Percentiles rank a stretch among this genome's conserved stretches.
Evolutionary conservation across 129 eudicot genomes (phyloP).

Genomic region (Helianthus annuus): HanXRQr2.0-SUNRISE NC_035444.2:128916725-128917224

Average conservation of each 20-base stretch:
- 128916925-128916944: neutral
- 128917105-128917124: too few species aligned
- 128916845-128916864: neutral
- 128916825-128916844: neutral
- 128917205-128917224: too few species aligned
- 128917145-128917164: too few species aligned
- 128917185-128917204: too few species aligned
- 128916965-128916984: neutral
- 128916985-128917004: neutral
- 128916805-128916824: slow-evolving; percentile 18
- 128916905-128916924: neutral
- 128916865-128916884: slow-evolving; percentile 17
- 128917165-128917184: too few species aligned
- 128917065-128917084: too few species aligned
- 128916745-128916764: slow-evolving; percentile 77
- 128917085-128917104: too few species aligned
- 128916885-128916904: slow-evolving; percentile 9
- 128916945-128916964: neutral
- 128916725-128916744: slow-evolving; percentile 78
- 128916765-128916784: slow-evolving; percentile 57
- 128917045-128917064: too few species aligned
- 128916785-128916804: slow-evolving; percentile 5
- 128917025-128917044: too few species aligned
- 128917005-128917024: too few species aligned
- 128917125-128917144: too few species aligned